These are phyloP conservation scores for Exserohilum turcica DNA, from an alignment of 2,329 filamentous ascomycete genomes.

Conservation along the genomic window DNA sequence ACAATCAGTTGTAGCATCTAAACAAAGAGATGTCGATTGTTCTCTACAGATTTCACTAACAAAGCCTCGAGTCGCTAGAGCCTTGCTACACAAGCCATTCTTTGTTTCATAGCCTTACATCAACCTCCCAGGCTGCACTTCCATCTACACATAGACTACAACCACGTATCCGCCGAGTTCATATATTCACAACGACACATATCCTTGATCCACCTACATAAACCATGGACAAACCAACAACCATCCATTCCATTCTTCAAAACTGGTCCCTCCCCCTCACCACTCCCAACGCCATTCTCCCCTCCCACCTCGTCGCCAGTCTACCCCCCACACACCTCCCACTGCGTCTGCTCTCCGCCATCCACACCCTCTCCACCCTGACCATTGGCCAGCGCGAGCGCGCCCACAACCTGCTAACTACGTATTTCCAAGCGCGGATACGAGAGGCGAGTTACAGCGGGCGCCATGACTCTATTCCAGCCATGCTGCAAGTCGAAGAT, in stretches of 20 bases:
- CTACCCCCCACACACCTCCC: neutral
- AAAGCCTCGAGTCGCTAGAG: no score
- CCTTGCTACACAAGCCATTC: no score
- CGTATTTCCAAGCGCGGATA: conserved; percentile 18
- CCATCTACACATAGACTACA: neutral
- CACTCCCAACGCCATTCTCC: neutral
- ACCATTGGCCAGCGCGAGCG: conserved; percentile 16
- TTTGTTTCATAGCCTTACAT: no score
- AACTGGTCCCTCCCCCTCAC: conserved; percentile 6
- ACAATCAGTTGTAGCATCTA: no score
- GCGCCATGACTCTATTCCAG: neutral
- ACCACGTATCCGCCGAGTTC: no score
- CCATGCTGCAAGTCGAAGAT: conserved; percentile 12
- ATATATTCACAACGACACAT: neutral
- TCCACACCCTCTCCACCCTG: conserved; percentile 12
- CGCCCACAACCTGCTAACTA: conserved; percentile 17
- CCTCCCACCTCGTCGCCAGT: neutral
- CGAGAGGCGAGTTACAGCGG: conserved; percentile 4
- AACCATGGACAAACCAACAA: neutral
- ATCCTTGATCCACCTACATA: neutral
- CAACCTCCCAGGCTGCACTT: no score
- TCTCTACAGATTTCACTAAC: no score
- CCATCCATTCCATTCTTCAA: conserved; percentile 4
- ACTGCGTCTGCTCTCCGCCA: conserved; percentile 1
- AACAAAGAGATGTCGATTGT: no score